phyloP scores from a whole-genome alignment of 371 early-diverging fungal species.

The Rhizoclosmatium hyalinum region DNA sequence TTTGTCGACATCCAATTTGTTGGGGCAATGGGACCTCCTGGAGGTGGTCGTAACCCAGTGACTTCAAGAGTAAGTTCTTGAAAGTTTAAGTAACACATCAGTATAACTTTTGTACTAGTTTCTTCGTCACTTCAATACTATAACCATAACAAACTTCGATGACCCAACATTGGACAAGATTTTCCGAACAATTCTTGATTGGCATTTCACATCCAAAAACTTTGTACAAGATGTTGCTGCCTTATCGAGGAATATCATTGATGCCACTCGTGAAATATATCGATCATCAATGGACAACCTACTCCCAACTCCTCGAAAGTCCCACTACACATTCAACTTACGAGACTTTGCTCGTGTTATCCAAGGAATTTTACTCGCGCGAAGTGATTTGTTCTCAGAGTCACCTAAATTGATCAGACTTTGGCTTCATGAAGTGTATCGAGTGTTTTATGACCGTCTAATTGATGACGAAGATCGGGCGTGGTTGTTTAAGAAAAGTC shows the following conservation, averaged over 20 bases:
- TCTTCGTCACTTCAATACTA: conserved; percentile 57
- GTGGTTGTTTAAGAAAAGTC: conserved; percentile 51
- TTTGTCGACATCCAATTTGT: conserved; percentile 62
- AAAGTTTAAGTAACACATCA: neutral
- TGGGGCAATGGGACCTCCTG: conserved; percentile 64
- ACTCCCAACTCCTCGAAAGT: conserved; percentile 59
- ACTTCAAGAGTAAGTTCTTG: conserved; percentile 47
- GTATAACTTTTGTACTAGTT: conserved; percentile 33
- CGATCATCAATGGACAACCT: conserved; percentile 52
- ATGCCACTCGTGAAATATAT: conserved; percentile 55
- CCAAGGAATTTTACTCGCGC: conserved; percentile 54
- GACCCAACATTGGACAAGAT: conserved; percentile 53
- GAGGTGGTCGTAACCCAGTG: conserved; percentile 56
- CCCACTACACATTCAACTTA: conserved; percentile 61
- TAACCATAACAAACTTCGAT: conserved; percentile 54
- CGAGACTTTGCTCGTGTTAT: conserved; percentile 61
- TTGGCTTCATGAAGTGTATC: conserved; percentile 60
- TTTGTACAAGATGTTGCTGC: conserved; percentile 41
- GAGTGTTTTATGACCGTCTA: conserved; percentile 61
- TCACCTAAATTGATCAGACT: conserved; percentile 50
- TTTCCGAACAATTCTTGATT: conserved; percentile 56
- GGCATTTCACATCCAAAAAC: conserved; percentile 54
- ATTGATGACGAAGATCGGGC: conserved; percentile 59
- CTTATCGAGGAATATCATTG: conserved; percentile 45
- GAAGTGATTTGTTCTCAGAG: conserved; percentile 43